Percentiles rank a stretch among this genome's conserved stretches.
phyloP scores from a whole-genome alignment of 169 alveolate genomes.

The Plasmodium vivax region DNA sequence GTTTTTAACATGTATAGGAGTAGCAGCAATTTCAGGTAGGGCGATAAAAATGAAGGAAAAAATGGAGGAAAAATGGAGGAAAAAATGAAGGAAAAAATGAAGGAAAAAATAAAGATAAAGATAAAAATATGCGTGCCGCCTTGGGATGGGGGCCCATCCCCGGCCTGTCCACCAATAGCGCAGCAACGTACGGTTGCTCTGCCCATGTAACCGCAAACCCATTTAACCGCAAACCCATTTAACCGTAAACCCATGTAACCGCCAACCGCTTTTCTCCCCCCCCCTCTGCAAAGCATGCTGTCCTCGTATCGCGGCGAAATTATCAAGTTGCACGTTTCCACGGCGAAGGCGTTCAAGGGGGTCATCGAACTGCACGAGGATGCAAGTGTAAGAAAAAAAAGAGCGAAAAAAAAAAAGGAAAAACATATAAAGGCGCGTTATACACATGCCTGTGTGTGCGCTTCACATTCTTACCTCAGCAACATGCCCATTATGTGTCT shows the following conservation, averaged over 20 bases:
- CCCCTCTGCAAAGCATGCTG: slow-evolving; percentile 8
- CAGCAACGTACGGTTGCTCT: neutral
- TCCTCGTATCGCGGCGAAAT: neutral
- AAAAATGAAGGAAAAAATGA: neutral
- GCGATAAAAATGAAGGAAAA: neutral
- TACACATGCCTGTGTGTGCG: neutral
- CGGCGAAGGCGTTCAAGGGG: slow-evolving; percentile 8
- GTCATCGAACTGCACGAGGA: slow-evolving; percentile 22
- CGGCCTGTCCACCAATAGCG: neutral
- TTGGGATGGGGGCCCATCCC: neutral
- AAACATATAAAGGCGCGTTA: neutral
- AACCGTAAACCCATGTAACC: neutral
- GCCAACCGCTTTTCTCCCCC: neutral
- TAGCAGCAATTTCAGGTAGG: neutral
- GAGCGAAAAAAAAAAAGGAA: neutral
- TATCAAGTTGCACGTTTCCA: slow-evolving; percentile 6
- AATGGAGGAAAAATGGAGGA: too few relatives aligned
- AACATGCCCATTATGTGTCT: neutral
- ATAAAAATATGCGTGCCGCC: neutral
- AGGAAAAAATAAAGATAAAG: neutral
- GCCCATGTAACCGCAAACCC: neutral
- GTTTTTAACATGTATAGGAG: slow-evolving; percentile 12
- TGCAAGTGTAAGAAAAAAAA: slow-evolving; percentile 11
- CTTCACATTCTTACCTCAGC: neutral
- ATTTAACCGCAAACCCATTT: neutral